Evolutionary conservation across 257 asterid genomes (phyloP).

Genomic region (Solanum tarijense): DNA sequence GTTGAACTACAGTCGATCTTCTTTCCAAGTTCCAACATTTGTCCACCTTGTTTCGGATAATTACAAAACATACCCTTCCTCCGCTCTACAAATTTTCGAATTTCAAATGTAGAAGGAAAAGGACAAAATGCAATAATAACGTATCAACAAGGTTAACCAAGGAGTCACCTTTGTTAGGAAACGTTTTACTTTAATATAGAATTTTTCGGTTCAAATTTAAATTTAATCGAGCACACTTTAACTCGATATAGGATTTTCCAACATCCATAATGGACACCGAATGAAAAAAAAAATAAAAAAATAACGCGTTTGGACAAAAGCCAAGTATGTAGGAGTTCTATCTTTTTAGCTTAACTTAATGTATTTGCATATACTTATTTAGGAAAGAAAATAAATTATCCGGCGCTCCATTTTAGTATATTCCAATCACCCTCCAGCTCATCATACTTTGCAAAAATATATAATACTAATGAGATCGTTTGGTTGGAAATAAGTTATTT

Average conservation of each 20-base stretch:
- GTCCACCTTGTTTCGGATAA: neutral
- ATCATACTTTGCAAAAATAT: too few species aligned
- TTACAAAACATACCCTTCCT: neutral
- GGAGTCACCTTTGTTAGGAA: too few species aligned
- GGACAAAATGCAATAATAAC: neutral
- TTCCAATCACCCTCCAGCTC: too few species aligned
- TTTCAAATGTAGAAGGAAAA: neutral
- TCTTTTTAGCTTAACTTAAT: neutral
- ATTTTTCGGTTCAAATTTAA: rapidly evolving
- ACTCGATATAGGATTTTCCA: too few species aligned
- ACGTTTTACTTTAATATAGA: rapidly evolving
- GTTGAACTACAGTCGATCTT: neutral
- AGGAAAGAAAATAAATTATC: neutral
- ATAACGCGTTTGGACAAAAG: neutral
- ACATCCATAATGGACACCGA: too few species aligned
- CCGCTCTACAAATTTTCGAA: neutral
- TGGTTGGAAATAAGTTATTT: too few species aligned
- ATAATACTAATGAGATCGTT: too few species aligned
- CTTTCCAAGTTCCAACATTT: neutral
- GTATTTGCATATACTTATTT: neutral
- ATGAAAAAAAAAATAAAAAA: neutral
- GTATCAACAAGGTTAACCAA: too few species aligned
- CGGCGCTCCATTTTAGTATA: neutral
- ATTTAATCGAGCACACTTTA: too few species aligned
- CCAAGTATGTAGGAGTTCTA: neutral